These are phyloP conservation scores for Fusarium siculi DNA, from an alignment of 2,329 filamentous ascomycete species.

Conservation along the genomic window DNA sequence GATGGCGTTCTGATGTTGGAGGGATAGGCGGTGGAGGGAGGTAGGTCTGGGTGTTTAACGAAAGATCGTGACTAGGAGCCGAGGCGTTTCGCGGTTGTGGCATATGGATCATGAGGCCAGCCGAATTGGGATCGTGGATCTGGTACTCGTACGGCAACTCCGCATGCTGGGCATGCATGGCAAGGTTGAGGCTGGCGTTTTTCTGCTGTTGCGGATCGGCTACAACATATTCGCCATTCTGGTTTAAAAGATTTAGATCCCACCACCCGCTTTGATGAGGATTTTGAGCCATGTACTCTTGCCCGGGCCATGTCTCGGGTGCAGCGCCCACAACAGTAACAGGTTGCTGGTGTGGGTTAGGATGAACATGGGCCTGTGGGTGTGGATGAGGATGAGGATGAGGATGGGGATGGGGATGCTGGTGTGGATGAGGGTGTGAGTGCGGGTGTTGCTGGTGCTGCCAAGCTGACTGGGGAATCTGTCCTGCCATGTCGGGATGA, in stretches of 20 bases:
- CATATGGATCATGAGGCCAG: constrained; percentile 66
- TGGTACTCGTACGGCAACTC: constrained; percentile 56
- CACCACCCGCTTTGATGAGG: constrained; percentile 45
- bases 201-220: constrained; percentile 48
- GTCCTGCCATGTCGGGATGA: constrained; percentile 34
- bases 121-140: constrained; percentile 44
- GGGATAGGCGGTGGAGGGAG: constrained; percentile 48
- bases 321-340: constrained; percentile 24
- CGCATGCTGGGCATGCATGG: constrained; percentile 54
- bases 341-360: constrained; percentile 33
- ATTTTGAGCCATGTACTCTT: constrained; percentile 43
- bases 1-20: constrained; percentile 51
- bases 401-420: not conserved
- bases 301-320: constrained; percentile 41
- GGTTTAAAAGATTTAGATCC: constrained; percentile 46
- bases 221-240: constrained; percentile 42
- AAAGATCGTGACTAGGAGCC: constrained; percentile 51
- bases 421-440: constrained; percentile 26
- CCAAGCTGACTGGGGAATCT: constrained; percentile 31
- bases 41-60: constrained; percentile 49
- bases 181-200: constrained; percentile 53
- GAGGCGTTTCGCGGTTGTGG: constrained; percentile 56
- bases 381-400: constrained; percentile 18
- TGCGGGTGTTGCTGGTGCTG: constrained; percentile 42
- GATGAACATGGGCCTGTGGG: not conserved